Base-by-base conservation (phyloP, 257 asterid species). In the Solanum okadae region DNA sequence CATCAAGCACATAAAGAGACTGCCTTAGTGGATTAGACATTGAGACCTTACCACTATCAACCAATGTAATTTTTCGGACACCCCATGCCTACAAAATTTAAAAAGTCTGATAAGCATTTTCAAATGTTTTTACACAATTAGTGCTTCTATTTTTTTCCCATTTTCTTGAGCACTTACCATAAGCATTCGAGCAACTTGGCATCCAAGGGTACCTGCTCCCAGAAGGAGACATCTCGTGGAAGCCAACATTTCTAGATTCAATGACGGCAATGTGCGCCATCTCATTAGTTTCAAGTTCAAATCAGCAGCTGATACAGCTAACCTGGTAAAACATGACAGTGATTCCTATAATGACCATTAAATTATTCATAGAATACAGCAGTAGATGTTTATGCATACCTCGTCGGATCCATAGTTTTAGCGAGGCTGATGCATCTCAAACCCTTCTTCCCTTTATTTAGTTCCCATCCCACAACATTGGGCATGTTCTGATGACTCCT, bases 171-270 rank as follows among this genome's bases (percentile, higher is more conserved):
- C n/a, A 84, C 95, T 52, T 90, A 96, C 99, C 99, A 96, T 95
- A 89, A 97, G 98, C 98, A 95, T 95, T 76, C 98, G 95, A 90
- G 98, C 98, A 85, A 96, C 98, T 91, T 97, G 98, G 93, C 98
- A 97, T 91, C 99, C 99, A 85, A 97, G 98, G 82, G 99, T 96
- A 77, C 99, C 99, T 75, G 98, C 98, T 88, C 99, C 99, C 76
- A 97, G 92, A 67, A 97, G 96, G 87, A 97, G 99, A 89, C 99
- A 97, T 91, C 87, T 92, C 18, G 95, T 76, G 77, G 95, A 56
- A 89, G 98, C 94, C 92, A 97, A 92, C 75, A 90, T 42, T 79
- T 90, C 88, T 85, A 96, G 95, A 90, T 96, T 92, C 88, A 97
- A 71, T 31, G 98, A 93, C 72, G 99, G 98, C 91, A 97, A 91